Evolutionary conservation across 2,329 filamentous ascomycete species (phyloP).

Genomic region (Aquanectria penicillioides): DNA sequence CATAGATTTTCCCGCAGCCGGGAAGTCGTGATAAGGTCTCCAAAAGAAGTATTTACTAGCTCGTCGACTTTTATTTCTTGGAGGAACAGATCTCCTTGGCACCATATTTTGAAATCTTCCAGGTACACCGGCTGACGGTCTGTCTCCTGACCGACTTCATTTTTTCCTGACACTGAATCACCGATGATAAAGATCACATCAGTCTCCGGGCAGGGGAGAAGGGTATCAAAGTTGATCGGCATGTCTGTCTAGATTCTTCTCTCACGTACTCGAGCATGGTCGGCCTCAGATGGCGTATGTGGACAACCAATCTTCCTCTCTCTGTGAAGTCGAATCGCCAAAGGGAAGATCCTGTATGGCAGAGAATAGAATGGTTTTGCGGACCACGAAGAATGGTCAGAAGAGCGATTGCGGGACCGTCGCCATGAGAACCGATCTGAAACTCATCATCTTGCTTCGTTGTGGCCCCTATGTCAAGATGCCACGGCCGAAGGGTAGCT

Average conservation of each 20-base stretch:
- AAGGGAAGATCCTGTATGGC: constrained; percentile 36
- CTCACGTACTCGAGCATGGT: not conserved
- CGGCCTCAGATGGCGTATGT: constrained; percentile 19
- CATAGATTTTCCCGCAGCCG: constrained; percentile 10
- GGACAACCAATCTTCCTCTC: constrained; percentile 30
- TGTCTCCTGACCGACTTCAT: not conserved
- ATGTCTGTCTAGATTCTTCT: not conserved
- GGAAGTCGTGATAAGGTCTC: constrained; percentile 11
- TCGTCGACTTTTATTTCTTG: not conserved
- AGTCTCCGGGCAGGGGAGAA: not conserved
- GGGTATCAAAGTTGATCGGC: not conserved
- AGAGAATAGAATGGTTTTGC: constrained; percentile 42
- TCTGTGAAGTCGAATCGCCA: constrained; percentile 46
- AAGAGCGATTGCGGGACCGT: constrained; percentile 46
- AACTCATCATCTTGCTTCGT: constrained; percentile 32
- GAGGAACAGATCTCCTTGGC: constrained; percentile 15
- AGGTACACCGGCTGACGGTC: not conserved
- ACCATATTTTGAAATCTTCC: constrained; percentile 22
- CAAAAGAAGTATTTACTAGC: not conserved
- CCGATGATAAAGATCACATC: constrained; percentile 27
- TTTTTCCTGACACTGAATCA: not conserved
- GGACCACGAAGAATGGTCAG: constrained; percentile 40
- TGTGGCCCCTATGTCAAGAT: constrained; percentile 43
- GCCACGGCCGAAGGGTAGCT: constrained; percentile 42
- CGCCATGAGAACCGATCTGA: constrained; percentile 43